Base-by-base conservation (phyloP, 1,139 yeast genomes). In the Taphrina wiesneri region DNA sequence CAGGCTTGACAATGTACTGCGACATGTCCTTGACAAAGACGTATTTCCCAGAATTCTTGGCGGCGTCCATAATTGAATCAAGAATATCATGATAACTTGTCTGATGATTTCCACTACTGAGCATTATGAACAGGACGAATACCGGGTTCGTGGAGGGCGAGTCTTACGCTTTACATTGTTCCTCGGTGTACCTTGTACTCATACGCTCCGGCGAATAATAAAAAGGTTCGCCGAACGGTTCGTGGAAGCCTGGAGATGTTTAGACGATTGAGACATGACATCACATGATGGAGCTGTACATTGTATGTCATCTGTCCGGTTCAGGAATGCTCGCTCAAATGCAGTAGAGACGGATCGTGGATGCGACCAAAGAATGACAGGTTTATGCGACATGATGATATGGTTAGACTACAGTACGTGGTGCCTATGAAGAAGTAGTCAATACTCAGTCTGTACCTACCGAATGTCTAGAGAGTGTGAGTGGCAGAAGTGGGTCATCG, bases 11-110 rank as follows among this genome's bases (percentile, higher is more conserved):
- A 7, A 60, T 41, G 52, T 60, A 60, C 43, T 60, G 64, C 15
- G 64, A 60, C 64, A 60, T 60, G 57, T 60, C 64, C 52, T 60
- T 60, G 46, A 51, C 64, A 60, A 60, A 60, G 23, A 60, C 64
- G 23, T 39, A 43, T 43, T 60, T 60, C 41, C 41, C 56, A 21
- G 41, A 34, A 11, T 51, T 17, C 32, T 47, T 47, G 19, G 46
- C 43, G 17, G 64, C 64, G 28, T 41, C 57, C 36, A 60, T 39
- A 30, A 60, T 60, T 9, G 46, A 32, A n/a, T n/a, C n/a, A 19
- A 49, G 47, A 30, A 60, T 39, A 30, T 28, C 21, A 13, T 19
- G 26, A 43, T 49, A 60, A 3, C 36, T 17, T 19, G 46, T 60
- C 49, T 28, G 39, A 28, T 49, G 52, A 11, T 60, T 43, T 9